phyloP scores from a whole-genome alignment of 2,329 filamentous ascomycete genomes.

The Madurella fahalii region DNA sequence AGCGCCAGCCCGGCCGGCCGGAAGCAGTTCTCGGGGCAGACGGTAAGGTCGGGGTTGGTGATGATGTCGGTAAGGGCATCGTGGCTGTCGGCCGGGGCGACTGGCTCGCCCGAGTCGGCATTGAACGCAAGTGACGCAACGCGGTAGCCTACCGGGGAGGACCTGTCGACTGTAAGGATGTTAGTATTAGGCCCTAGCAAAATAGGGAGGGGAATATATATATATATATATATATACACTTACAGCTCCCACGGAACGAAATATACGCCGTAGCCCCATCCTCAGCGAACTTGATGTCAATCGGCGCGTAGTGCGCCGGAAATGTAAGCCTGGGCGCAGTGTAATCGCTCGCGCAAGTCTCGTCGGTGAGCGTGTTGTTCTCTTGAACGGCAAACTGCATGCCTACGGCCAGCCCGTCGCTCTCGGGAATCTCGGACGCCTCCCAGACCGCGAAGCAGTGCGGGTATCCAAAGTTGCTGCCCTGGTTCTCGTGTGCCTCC shows the following conservation, averaged over 20 bases:
- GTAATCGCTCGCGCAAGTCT: conserved; percentile 41
- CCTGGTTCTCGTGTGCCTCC: conserved; percentile 26
- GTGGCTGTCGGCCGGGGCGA: conserved; percentile 37
- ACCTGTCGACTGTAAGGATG: conserved; percentile 36
- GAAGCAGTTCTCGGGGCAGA: conserved; percentile 57
- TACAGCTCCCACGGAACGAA: conserved; percentile 67
- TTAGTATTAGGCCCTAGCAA: no score
- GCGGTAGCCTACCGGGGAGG: conserved; percentile 44
- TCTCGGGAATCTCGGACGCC: conserved; percentile 41
- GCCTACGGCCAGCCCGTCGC: conserved; percentile 40
- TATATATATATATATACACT: no score
- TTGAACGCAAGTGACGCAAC: conserved; percentile 40
- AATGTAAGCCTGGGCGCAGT: conserved; percentile 53
- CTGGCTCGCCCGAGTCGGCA: conserved; percentile 37
- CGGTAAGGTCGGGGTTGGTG: conserved; percentile 47
- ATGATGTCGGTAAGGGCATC: conserved; percentile 51
- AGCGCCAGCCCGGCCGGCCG: conserved; percentile 56
- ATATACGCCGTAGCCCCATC: conserved; percentile 59
- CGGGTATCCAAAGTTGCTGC: conserved; percentile 61
- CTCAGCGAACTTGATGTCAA: conserved; percentile 64
- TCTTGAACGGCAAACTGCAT: conserved; percentile 45
- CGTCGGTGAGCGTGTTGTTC: conserved; percentile 37
- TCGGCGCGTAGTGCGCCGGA: conserved; percentile 62
- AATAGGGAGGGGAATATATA: no score
- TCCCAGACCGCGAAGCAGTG: conserved; percentile 64